Conservation (phyloP, 352 stramenopile species). For the Halophytophthora batemanensis region DNA sequence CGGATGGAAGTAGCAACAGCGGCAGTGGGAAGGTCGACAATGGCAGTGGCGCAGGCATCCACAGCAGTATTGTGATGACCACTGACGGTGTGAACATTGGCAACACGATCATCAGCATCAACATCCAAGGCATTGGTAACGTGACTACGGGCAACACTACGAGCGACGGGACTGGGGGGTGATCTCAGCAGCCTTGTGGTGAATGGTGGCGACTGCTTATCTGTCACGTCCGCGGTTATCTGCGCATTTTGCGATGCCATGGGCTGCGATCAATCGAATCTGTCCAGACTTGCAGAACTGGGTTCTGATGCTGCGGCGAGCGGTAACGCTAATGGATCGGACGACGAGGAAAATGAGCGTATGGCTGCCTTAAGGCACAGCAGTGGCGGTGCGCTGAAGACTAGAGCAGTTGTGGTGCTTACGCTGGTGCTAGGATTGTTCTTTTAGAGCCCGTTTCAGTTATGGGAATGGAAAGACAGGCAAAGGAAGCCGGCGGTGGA, state of each 20-base stretch:
- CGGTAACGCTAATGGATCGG: too few relatives aligned
- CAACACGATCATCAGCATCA: slow-evolving; percentile 40
- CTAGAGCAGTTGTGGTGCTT: too few relatives aligned
- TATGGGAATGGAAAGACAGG: too few relatives aligned
- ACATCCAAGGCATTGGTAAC: slow-evolving; percentile 14
- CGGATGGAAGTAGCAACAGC: slow-evolving; percentile 7
- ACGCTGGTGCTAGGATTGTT: too few relatives aligned
- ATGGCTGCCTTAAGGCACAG: too few relatives aligned
- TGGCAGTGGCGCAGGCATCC: slow-evolving; percentile 4
- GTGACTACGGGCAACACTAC: background rate
- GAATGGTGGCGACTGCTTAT: slow-evolving; percentile 8
- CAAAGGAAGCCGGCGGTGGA: too few relatives aligned
- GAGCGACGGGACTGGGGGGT: background rate
- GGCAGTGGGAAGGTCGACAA: slow-evolving; percentile 1
- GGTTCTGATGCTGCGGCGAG: background rate
- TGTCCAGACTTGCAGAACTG: background rate
- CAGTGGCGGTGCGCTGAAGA: too few relatives aligned
- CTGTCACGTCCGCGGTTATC: slow-evolving; percentile 17
- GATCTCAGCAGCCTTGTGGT: background rate
- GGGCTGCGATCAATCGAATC: slow-evolving; percentile 7
- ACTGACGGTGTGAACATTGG: slow-evolving; percentile 34
- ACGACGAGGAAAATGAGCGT: too few relatives aligned
- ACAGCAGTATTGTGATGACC: slow-evolving; percentile 26
- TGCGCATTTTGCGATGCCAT: slow-evolving; percentile 19
- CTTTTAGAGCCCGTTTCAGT: too few relatives aligned